These are phyloP conservation scores for Aspergillus eucalypticola DNA, from an alignment of 2,329 filamentous ascomycete species.

Conservation along the genomic window DNA sequence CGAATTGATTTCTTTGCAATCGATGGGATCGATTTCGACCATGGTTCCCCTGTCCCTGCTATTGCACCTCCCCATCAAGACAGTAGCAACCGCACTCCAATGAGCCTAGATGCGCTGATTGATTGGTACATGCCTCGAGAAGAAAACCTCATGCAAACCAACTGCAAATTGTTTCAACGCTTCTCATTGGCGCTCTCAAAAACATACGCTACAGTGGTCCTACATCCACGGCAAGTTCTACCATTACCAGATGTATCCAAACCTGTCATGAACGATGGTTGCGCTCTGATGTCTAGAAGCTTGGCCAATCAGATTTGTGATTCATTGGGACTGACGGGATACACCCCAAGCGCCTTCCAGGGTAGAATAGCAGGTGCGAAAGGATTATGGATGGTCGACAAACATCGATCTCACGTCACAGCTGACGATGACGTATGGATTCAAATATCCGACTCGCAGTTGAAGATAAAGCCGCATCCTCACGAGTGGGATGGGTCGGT, in stretches of 20 bases:
- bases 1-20: constrained; percentile 48
- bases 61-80: constrained; percentile 27
- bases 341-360: constrained; percentile 56
- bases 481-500: constrained; percentile 33
- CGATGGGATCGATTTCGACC: constrained; percentile 43
- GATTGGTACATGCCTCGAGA: constrained; percentile 48
- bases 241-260: constrained; percentile 31
- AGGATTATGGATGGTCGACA: constrained; percentile 61
- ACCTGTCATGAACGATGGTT: constrained; percentile 54
- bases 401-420: constrained; percentile 30
- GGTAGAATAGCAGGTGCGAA: constrained; percentile 62
- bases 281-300: constrained; percentile 55
- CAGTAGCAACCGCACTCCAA: constrained; percentile 35
- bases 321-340: constrained; percentile 40
- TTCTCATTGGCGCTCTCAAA: constrained; percentile 47
- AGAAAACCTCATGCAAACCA: constrained; percentile 39
- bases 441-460: constrained; percentile 57
- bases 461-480: constrained; percentile 55
- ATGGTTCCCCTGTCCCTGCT: constrained; percentile 7
- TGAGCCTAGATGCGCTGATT: constrained; percentile 42
- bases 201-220: constrained; percentile 41
- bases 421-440: constrained; percentile 51
- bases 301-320: constrained; percentile 52
- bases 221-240: constrained; percentile 42
- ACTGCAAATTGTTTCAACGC: constrained; percentile 49